Evolutionary conservation across 768 basidiomycete genomes (phyloP), one percentile per base, ranked within the genome.

Genomic region (Hemileccinum rubropunctum): DNA sequence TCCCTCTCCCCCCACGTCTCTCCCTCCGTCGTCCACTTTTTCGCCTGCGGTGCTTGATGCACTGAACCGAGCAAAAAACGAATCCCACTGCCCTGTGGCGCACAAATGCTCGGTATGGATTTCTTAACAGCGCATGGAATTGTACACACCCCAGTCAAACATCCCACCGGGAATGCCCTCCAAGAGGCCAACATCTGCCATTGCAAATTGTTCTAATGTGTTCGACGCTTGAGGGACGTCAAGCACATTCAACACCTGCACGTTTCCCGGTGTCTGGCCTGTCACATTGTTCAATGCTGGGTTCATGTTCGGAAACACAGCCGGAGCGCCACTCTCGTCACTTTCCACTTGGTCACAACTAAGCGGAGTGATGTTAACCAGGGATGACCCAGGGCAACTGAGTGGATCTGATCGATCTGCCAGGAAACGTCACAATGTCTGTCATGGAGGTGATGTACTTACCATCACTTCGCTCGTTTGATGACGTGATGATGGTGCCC

Each of bases 101-200:
- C 38, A 48, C 20, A 46, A 45, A 45, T 42, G 38, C 37, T 42
- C 34, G 32, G 45, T 32, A 6, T 36, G 6, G 13, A 26, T 42
- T 20, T 37, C 23, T 13, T 20, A 44, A 42, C 36, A 34, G 44
- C 45, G 37, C 52, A 45, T 37, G 20, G 49, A 72, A 75, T 57
- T 1, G 13, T 47, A 74, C 77, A 56, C 59, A 89, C 88, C 81
- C 87, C 88, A 92, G 66, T 91, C 88, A 68, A 90, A 92, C 88
- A 92, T 91, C 17, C 80, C 78, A 4, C 83, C 84, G 37, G 90
- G 90, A 45, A 92, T 81, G 1, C 88, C 88, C 52, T 90, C 87
- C 65, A 92, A 70, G 48, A 87, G 78, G 15, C 80, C 84, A 51
- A 70, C 79, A 62, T 89, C 86, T 17, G 80, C 78, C 72, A 82